Conservation (phyloP, 306 rosid genomes). For the Malus sieversii region DNA sequence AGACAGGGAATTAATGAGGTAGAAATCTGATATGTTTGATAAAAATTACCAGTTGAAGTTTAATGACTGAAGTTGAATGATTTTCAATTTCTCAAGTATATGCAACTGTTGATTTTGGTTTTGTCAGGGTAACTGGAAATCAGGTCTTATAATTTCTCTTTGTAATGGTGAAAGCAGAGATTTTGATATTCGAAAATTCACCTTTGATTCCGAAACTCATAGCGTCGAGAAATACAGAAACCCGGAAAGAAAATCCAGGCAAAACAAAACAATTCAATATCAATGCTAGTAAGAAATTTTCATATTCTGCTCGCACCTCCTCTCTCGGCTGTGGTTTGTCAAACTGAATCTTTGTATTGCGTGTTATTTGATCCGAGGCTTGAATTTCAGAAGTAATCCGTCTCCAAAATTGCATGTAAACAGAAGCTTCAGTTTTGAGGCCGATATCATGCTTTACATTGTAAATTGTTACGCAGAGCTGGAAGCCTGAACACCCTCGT, state of each 20-base stretch:
- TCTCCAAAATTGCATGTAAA: background rate
- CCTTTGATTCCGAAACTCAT: background rate
- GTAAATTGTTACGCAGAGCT: background rate
- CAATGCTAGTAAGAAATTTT: background rate
- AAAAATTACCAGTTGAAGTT: background rate
- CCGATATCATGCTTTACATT: background rate
- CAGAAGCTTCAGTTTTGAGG: background rate
- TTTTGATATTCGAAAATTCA: too few relatives aligned
- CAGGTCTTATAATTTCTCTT: background rate
- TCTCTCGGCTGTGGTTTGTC: background rate
- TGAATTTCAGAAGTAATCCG: background rate
- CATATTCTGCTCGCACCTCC: background rate
- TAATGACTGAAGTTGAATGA: background rate
- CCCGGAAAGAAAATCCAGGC: background rate
- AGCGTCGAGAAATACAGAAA: background rate
- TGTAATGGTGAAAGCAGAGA: too few relatives aligned
- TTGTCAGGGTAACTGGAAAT: background rate
- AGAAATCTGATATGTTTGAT: background rate
- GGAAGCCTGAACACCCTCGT: background rate
- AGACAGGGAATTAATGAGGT: constrained; percentile 36
- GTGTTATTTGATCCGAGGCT: background rate
- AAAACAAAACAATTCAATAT: background rate
- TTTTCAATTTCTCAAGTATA: background rate
- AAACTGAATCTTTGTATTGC: background rate
- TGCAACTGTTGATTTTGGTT: background rate